phyloP scores from a whole-genome alignment of 169 alveolate genomes.

The Cryptosporidium sp. region DNA sequence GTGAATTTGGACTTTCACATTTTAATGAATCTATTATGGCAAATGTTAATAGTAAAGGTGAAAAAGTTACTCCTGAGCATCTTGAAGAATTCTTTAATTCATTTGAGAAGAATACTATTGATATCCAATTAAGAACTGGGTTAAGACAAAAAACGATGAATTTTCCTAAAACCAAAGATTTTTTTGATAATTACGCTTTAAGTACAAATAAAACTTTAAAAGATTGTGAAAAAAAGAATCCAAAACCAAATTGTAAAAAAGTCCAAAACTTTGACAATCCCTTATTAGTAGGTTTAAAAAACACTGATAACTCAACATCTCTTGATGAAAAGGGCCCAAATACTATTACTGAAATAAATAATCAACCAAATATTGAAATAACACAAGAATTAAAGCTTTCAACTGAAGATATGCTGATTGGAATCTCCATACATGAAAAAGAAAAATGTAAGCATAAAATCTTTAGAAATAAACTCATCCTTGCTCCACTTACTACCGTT shows the following conservation, averaged over 20 bases:
- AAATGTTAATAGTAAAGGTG: conserved; percentile 50
- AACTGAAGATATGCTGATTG: not conserved
- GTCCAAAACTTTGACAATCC: conserved; percentile 1
- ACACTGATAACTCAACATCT: not conserved
- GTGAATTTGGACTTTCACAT: conserved; percentile 45
- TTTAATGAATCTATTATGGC: conserved; percentile 20
- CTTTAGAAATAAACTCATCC: conserved; percentile 38
- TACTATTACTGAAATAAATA: too few species aligned
- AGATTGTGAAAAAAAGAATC: not conserved
- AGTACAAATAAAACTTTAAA: not conserved
- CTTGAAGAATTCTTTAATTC: conserved; percentile 11
- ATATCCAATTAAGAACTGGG: not conserved
- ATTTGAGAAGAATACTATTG: conserved; percentile 38
- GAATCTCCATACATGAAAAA: not conserved
- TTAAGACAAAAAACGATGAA: not conserved
- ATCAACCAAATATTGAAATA: not conserved
- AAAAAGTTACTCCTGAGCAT: conserved; percentile 33
- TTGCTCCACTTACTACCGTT: conserved; percentile 85
- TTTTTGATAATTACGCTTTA: not conserved
- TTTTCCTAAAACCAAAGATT: conserved; percentile 28
- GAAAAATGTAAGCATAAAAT: not conserved
- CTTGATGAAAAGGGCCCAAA: not conserved
- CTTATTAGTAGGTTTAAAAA: not conserved
- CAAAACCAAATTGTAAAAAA: not conserved
- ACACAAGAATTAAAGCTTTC: not conserved